These are phyloP conservation scores for Amaranthus hypochondriacus DNA, from an alignment of 148 eudicot genomes.

Conservation along the genomic window DNA sequence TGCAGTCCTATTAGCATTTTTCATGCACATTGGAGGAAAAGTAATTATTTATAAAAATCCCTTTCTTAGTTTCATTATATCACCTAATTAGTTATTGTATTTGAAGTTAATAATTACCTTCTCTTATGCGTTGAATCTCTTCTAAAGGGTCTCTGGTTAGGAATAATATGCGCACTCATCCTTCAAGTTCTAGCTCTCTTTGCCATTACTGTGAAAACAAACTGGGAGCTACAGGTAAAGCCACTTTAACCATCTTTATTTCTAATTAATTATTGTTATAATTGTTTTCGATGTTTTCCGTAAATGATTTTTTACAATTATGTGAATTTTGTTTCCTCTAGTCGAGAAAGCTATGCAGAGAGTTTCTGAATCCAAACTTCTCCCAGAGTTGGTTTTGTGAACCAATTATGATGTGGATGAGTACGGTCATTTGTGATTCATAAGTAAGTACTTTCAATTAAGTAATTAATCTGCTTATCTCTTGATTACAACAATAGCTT, in stretches of 20 bases:
- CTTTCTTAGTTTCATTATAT: not conserved
- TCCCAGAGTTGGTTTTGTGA: slow-evolving; percentile 9
- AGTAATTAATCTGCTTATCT: too few species aligned
- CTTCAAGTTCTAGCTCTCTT: slow-evolving; percentile 14
- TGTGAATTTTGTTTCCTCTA: not conserved
- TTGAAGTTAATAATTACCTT: not conserved
- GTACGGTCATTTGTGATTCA: too few species aligned
- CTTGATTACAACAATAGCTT: too few species aligned
- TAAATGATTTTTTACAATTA: not conserved
- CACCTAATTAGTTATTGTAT: not conserved
- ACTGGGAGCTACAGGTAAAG: slow-evolving; percentile 26
- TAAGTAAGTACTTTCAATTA: too few species aligned
- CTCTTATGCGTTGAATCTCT: not conserved
- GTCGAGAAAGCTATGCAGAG: slow-evolving; percentile 22
- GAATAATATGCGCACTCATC: slow-evolving; percentile 23
- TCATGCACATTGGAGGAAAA: slow-evolving; percentile 23
- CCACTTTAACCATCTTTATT: not conserved
- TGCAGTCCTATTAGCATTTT: slow-evolving; percentile 36
- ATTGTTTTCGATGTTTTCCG: not conserved
- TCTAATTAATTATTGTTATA: too few species aligned
- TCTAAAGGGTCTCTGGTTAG: slow-evolving; percentile 21
- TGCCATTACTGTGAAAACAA: slow-evolving; percentile 13
- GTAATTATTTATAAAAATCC: not conserved
- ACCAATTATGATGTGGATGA: not conserved
- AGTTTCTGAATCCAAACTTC: slow-evolving; percentile 12